Evolutionary conservation across 2,329 filamentous ascomycete genomes (phyloP).

Genomic region (Aspergillus amoenus): DNA sequence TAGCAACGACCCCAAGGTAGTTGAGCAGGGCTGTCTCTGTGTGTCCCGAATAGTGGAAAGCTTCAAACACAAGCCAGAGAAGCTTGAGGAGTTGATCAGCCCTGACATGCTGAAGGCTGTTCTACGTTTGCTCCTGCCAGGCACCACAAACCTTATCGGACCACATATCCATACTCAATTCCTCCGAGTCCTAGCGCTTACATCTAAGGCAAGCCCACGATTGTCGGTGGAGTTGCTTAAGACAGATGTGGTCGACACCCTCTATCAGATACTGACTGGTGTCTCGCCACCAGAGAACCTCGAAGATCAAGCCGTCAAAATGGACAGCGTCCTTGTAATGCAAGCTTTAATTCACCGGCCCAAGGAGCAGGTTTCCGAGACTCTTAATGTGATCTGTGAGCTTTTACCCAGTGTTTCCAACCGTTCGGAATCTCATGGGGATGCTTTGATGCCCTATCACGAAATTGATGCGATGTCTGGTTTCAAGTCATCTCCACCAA

Average conservation of each 20-base stretch:
- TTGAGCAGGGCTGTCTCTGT: conserved; percentile 93
- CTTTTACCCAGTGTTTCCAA: conserved; percentile 74
- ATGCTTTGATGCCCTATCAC: conserved; percentile 50
- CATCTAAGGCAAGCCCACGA: conserved; percentile 80
- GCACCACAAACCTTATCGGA: conserved; percentile 92
- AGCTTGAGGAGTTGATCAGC: conserved; percentile 89
- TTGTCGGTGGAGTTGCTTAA: conserved; percentile 89
- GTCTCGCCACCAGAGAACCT: conserved; percentile 84
- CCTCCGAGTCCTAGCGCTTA: conserved; percentile 84
- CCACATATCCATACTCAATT: conserved; percentile 96
- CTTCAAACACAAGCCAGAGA: conserved; percentile 83
- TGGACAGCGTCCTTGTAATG: conserved; percentile 98
- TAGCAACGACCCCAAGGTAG: conserved; percentile 93
- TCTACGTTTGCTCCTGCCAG: conserved; percentile 82
- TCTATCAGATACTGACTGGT: conserved; percentile 95
- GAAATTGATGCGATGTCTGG: conserved; percentile 45
- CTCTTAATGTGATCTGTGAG: conserved; percentile 95
- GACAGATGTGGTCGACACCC: conserved; percentile 93
- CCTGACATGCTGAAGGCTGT: conserved; percentile 82
- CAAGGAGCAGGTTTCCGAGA: conserved; percentile 94
- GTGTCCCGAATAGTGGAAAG: conserved; percentile 96
- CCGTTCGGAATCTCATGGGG: conserved; percentile 52
- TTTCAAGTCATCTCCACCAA: conserved; percentile 36
- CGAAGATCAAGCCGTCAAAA: conserved; percentile 56
- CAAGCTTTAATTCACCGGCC: conserved; percentile 95